A percentile compares a stretch with the other conserved stretches of the same genome.
Evolutionary conservation across 23 red algal genomes (phyloP).

Genomic region (Gracilaria domingensis): DNA sequence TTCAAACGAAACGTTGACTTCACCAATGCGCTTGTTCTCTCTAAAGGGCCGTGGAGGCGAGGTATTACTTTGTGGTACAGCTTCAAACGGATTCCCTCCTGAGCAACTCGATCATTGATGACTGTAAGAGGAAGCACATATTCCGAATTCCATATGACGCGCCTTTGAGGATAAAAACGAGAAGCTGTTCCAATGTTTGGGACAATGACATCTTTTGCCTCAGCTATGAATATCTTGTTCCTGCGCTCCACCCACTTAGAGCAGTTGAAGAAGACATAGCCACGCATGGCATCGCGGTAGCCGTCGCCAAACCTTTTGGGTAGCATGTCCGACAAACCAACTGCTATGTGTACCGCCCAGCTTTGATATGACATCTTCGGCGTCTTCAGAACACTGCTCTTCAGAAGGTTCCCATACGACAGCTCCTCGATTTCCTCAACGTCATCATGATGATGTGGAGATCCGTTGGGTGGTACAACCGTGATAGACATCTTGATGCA

Average conservation of each 20-base stretch:
- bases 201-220: conserved; percentile 69
- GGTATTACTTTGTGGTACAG: conserved; percentile 72
- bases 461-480: conserved; percentile 71
- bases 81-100: conserved; percentile 73
- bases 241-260: conserved; percentile 41
- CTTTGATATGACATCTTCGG: conserved; percentile 72
- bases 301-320: conserved; percentile 49
- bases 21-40: conserved; percentile 67
- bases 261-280: conserved; percentile 73
- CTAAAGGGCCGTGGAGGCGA: conserved; percentile 43
- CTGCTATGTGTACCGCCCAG: conserved; percentile 79
- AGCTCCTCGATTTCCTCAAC: conserved; percentile 78
- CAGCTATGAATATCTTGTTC: conserved; percentile 58
- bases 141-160: conserved; percentile 80
- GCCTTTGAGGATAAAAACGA: conserved; percentile 60
- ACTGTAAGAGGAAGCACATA: conserved; percentile 80
- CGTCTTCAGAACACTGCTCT: conserved; percentile 71
- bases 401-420: conserved; percentile 61
- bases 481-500: conserved; percentile 87
- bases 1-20: conserved; percentile 63
- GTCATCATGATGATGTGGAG: conserved; percentile 59
- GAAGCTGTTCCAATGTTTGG: conserved; percentile 66
- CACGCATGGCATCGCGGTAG: conserved; percentile 75
- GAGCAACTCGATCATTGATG: conserved; percentile 68
- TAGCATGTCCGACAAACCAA: conserved; percentile 91